These are phyloP conservation scores for Penicillium atrosanguineum DNA, from an alignment of 495 filamentous ascomycete species.

Conservation along the genomic window DNA sequence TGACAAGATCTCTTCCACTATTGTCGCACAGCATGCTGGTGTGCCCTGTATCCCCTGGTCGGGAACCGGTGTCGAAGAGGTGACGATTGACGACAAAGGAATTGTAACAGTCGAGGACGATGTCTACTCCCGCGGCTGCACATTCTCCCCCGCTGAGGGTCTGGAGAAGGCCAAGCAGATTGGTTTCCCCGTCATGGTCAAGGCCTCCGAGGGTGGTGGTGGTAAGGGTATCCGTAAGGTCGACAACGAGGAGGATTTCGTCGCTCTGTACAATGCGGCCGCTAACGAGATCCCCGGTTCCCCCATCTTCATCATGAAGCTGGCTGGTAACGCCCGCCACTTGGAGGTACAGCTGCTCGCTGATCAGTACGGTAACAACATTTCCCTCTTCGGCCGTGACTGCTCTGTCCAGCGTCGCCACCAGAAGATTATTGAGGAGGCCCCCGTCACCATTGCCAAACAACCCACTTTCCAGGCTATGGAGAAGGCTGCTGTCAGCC, in stretches of 20 bases:
- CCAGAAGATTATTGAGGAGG: conserved; percentile 99
- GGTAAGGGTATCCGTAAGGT: conserved; percentile 99
- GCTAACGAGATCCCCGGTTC: conserved; percentile 98
- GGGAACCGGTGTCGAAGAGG: conserved; percentile 82
- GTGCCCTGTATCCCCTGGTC: conserved; percentile 99
- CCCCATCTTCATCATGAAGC: conserved; percentile 99
- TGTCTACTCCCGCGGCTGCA: conserved; percentile 88
- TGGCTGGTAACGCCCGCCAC: conserved; percentile 93
- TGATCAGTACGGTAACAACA: conserved; percentile 99
- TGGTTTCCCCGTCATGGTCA: conserved; percentile 99
- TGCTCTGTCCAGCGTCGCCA: conserved; percentile 98
- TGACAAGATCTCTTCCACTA: conserved; percentile 99
- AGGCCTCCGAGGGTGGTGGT: conserved; percentile 99
- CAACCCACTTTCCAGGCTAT: conserved; percentile 85
- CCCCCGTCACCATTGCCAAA: conserved; percentile 93
- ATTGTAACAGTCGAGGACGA: conserved; percentile 90
- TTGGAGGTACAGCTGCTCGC: conserved; percentile 96
- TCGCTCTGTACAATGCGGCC: conserved; percentile 84
- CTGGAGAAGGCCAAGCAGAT: conserved; percentile 83
- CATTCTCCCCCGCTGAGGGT: conserved; percentile 82
- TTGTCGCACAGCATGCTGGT: conserved; percentile 94
- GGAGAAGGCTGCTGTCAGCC: conserved; percentile 93
- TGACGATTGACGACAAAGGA: conserved; percentile 72
- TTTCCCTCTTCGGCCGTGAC: conserved; percentile 97
- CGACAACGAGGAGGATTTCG: conserved; percentile 79